These are phyloP conservation scores for Prunus armeniaca DNA, from an alignment of 306 rosid species.

Conservation along the genomic window DNA sequence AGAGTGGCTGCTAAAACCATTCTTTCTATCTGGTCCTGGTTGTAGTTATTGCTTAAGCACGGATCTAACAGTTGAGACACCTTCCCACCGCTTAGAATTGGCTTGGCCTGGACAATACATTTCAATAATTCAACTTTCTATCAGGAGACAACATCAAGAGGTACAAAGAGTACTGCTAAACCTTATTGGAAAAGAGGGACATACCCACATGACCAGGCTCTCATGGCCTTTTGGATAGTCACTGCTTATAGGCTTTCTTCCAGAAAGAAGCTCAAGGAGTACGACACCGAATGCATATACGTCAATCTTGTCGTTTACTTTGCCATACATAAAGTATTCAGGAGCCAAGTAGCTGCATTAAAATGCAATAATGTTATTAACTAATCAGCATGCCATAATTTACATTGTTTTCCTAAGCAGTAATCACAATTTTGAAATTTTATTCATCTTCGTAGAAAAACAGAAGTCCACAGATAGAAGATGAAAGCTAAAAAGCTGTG, in stretches of 20 bases:
- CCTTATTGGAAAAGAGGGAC: conserved; percentile 24
- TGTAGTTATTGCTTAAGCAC: conserved; percentile 49
- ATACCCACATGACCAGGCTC: conserved; percentile 98
- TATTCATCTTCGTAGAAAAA: conserved; percentile 5
- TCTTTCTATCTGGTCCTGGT: conserved; percentile 69
- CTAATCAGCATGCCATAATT: neutral
- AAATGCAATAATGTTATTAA: neutral
- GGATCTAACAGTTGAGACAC: conserved; percentile 72
- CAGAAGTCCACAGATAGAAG: neutral
- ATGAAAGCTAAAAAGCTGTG: conserved; percentile 8
- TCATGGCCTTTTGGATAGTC: conserved; percentile 82
- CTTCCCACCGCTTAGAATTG: conserved; percentile 69
- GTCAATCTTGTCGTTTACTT: conserved; percentile 85
- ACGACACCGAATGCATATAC: conserved; percentile 93
- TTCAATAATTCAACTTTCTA: conserved; percentile 2
- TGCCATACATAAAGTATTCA: conserved; percentile 95
- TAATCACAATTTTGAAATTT: neutral
- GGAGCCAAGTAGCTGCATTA: conserved; percentile 91
- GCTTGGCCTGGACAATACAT: conserved; percentile 71
- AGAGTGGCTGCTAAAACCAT: conserved; percentile 89
- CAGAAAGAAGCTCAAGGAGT: conserved; percentile 92
- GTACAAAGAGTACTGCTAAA: neutral
- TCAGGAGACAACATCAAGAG: conserved; percentile 19
- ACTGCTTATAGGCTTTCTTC: conserved; percentile 82
- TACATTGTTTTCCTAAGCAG: neutral